Conservation (phyloP, 441 rosid genomes). For the Pelargonium citronellum region DNA sequence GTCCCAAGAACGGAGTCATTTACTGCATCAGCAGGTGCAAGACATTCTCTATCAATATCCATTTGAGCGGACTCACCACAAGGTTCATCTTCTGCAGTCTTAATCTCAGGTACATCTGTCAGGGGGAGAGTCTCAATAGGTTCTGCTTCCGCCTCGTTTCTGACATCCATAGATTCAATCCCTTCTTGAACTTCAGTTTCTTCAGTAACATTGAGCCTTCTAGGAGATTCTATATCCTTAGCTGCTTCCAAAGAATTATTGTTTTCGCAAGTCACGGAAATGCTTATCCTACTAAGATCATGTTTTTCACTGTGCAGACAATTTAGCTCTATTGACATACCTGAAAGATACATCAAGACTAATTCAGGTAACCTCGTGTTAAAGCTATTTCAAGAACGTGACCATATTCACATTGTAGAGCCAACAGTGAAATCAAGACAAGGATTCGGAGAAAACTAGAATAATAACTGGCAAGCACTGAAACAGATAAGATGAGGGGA, state of each 20-base stretch:
- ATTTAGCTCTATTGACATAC: slow-evolving; percentile 53
- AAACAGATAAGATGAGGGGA: not conserved
- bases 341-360: slow-evolving; percentile 41
- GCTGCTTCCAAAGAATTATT: slow-evolving; percentile 37
- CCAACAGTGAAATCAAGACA: not conserved
- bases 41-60: slow-evolving; percentile 39
- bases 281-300: slow-evolving; percentile 55
- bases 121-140: slow-evolving; percentile 32
- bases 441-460: not conserved
- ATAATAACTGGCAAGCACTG: not conserved
- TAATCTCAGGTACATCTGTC: slow-evolving; percentile 24
- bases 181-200: slow-evolving; percentile 37
- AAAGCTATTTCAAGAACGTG: not conserved
- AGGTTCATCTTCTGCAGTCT: slow-evolving; percentile 34
- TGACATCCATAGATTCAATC: slow-evolving; percentile 26
- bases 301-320: slow-evolving; percentile 51
- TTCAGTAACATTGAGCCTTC: slow-evolving; percentile 27
- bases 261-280: slow-evolving; percentile 38
- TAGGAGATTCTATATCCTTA: slow-evolving; percentile 36
- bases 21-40: slow-evolving; percentile 36
- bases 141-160: slow-evolving; percentile 36
- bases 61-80: slow-evolving; percentile 36
- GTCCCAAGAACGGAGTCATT: slow-evolving; percentile 26
- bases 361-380: not conserved
- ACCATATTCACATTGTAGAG: not conserved